phyloP scores from a whole-genome alignment of 2,329 filamentous ascomycete species.

The Zymoseptoria crescenta region DNA sequence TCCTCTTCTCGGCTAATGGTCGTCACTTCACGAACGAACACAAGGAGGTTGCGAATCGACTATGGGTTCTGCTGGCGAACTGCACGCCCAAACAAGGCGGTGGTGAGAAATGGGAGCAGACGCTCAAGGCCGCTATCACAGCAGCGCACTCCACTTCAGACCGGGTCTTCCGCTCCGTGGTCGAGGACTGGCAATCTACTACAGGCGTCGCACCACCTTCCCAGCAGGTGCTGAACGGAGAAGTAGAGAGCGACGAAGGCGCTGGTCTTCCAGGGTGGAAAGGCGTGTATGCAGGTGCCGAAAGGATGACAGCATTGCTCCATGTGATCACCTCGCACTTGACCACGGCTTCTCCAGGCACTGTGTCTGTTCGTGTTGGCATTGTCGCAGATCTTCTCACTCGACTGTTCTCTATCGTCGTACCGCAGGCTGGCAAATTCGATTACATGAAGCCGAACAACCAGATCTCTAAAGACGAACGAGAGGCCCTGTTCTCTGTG shows the following conservation, averaged over 20 bases:
- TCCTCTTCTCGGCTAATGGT: constrained; percentile 34
- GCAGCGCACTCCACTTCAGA: constrained; percentile 65
- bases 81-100: constrained; percentile 74
- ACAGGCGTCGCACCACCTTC: constrained; percentile 33
- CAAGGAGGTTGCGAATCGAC: constrained; percentile 48
- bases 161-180: constrained; percentile 66
- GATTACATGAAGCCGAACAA: constrained; percentile 55
- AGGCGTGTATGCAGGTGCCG: constrained; percentile 64
- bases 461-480: constrained; percentile 70
- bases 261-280: constrained; percentile 60
- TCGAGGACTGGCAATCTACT: constrained; percentile 73
- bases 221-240: constrained; percentile 13
- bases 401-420: constrained; percentile 59
- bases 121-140: constrained; percentile 53
- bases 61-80: constrained; percentile 66
- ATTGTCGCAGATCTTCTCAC: constrained; percentile 60
- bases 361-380: constrained; percentile 61
- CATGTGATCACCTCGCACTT: constrained; percentile 58
- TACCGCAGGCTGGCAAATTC: constrained; percentile 41
- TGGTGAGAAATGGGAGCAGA: constrained; percentile 69
- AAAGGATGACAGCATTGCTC: constrained; percentile 61
- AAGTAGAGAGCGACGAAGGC: constrained; percentile 18
- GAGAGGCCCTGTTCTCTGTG: constrained; percentile 65
- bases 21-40: constrained; percentile 17
- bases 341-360: constrained; percentile 53